These are phyloP conservation scores for Novymonas esmeraldas DNA, from an alignment of 208 protist genomes.

Conservation along the genomic window DNA sequence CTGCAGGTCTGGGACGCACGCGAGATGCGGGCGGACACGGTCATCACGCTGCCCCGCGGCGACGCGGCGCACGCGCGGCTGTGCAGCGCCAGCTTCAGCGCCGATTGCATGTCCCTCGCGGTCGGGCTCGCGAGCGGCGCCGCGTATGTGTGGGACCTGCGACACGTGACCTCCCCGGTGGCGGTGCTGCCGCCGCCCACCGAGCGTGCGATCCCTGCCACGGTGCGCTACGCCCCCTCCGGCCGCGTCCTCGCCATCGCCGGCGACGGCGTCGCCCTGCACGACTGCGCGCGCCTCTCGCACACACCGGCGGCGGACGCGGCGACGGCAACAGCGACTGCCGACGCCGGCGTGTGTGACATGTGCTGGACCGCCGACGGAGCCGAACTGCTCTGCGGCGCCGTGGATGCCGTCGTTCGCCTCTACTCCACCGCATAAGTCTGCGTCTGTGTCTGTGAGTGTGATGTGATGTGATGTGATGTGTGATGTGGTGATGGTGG, in stretches of 20 bases:
- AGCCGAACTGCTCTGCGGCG: slow-evolving; percentile 38
- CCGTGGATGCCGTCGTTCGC: slow-evolving; percentile 49
- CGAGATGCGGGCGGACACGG: slow-evolving; percentile 72
- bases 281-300: slow-evolving; percentile 12
- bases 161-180: slow-evolving; percentile 85
- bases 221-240: slow-evolving; percentile 47
- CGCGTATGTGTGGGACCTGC: slow-evolving; percentile 96
- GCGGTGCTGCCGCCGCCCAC: slow-evolving; percentile 26
- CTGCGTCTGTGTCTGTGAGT: background rate
- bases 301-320: slow-evolving; percentile 6
- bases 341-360: slow-evolving; percentile 32
- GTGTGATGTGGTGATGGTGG: no score
- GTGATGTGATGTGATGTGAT: no score
- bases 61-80: slow-evolving; percentile 32
- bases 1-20: slow-evolving; percentile 94
- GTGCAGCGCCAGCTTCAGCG: slow-evolving; percentile 84
- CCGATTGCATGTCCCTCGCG: slow-evolving; percentile 95
- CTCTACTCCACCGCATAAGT: slow-evolving; percentile 31
- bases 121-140: slow-evolving; percentile 66
- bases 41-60: slow-evolving; percentile 51
- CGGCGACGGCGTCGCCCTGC: slow-evolving; percentile 18
- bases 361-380: slow-evolving; percentile 53
- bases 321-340: slow-evolving; percentile 12
- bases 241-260: slow-evolving; percentile 28
- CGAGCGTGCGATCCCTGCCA: slow-evolving; percentile 16